Base-by-base conservation (phyloP, 345 rosid species). In the Noccaea bulbosa region DNA sequence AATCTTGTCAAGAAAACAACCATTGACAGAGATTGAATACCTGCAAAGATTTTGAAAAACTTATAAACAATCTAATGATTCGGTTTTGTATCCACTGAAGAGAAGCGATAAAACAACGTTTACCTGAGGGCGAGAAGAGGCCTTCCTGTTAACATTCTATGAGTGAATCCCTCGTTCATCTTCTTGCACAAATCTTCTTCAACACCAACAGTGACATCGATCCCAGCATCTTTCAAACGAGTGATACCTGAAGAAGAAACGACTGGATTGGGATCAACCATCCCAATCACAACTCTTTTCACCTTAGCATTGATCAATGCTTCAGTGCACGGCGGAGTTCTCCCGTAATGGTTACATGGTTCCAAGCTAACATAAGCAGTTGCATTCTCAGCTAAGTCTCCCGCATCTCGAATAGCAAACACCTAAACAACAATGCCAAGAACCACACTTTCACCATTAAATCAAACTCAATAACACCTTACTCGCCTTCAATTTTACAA, bases 321-420 rank as follows among this genome's bases (percentile, higher is more conserved):
- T 74, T 94, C 95, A 38, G 88, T 73, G 57, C 97, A 91, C 0
- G 98, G 97, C n/a, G 96, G 96, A 35, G 96, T 94, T 82, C 97
- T 85, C 11, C 99, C 98, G 58, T 81, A 75, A 74, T 89, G 96
- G 67, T 94, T 88, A 76, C 99, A 89, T 1, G 99, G 99, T 78
- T 94, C 99, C 45, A 91, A 78, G 69, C 90, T 89, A 77, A 91
- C 98, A 64, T 91, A 94, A 50, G 96, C 89, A 39, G 95, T 91
- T 0, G 95, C 92, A 62, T 82, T 81, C 82, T 89, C 86, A 16
- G 90, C 95, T 75, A 84, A 85, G 34, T 80, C 84, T 43, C 93
- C 91, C 37, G 97, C 96, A 77, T 86, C 87, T 73, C 91, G 76
- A 27, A 91, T 80, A 77, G 99, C 95, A 83, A 88, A 91, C 61